Evolutionary conservation across 2,329 filamentous ascomycete species (phyloP).

Genomic region (Neopestalotiopsis sp.): DNA sequence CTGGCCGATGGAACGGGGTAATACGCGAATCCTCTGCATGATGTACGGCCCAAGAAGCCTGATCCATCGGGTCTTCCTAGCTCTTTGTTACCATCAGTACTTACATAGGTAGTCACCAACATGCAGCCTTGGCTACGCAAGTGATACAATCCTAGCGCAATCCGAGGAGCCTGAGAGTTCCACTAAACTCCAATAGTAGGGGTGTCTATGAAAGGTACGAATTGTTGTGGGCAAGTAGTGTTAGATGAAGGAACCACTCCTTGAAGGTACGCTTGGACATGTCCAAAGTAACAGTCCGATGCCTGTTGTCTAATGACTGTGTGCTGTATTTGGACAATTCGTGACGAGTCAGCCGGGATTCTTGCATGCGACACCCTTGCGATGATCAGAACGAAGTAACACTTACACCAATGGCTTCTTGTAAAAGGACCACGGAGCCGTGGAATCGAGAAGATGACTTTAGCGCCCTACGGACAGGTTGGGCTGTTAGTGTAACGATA

Average conservation of each 20-base stretch:
- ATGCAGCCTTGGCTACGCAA: no score
- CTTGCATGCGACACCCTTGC: constrained; percentile 15
- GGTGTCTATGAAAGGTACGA: constrained; percentile 32
- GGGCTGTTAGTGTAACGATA: constrained; percentile 21
- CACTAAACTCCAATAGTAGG: constrained; percentile 2
- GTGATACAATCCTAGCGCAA: not conserved
- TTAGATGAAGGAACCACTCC: constrained; percentile 38
- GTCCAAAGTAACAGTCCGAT: constrained; percentile 41
- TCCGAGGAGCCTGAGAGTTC: not conserved
- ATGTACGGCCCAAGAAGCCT: no score
- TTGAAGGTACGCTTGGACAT: constrained; percentile 43
- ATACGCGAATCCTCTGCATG: no score
- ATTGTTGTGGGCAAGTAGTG: constrained; percentile 38
- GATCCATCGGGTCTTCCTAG: no score
- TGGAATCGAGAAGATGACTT: constrained; percentile 36
- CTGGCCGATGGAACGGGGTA: no score
- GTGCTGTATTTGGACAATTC: constrained; percentile 31
- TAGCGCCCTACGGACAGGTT: constrained; percentile 30
- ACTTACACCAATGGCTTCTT: constrained; percentile 42
- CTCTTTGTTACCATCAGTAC: no score
- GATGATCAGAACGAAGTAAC: not conserved
- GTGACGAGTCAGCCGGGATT: constrained; percentile 24
- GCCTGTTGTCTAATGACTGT: constrained; percentile 33
- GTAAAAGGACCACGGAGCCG: constrained; percentile 35
- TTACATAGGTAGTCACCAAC: no score